Conservation (phyloP, 345 rosid genomes). For the Syzygium jambos region DNA sequence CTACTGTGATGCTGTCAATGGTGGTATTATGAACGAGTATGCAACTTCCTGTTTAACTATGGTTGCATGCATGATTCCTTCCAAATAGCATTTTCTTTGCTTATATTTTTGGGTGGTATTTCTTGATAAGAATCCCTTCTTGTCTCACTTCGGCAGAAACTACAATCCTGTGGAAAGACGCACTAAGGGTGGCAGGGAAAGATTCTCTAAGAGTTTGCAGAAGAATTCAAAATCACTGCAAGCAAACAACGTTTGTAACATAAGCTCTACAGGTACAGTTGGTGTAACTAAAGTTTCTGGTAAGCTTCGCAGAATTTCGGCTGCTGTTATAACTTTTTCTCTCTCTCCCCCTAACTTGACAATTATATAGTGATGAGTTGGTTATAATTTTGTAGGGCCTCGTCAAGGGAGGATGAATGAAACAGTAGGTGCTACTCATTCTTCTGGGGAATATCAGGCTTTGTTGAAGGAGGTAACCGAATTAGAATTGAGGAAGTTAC, state of each 20-base stretch:
- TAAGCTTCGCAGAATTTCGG: constrained; percentile 3
- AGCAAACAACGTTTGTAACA: constrained; percentile 44
- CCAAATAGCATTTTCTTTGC: neutral
- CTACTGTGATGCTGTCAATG: constrained; percentile 90
- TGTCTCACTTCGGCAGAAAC: constrained; percentile 38
- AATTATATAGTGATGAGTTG: neutral
- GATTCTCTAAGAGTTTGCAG: constrained; percentile 31
- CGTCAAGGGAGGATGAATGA: constrained; percentile 43
- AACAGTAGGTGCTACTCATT: constrained; percentile 26
- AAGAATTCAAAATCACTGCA: constrained; percentile 75
- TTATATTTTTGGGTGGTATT: neutral
- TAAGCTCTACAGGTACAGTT: constrained; percentile 22
- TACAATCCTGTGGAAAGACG: constrained; percentile 88
- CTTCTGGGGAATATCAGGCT: constrained; percentile 44
- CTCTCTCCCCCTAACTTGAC: neutral
- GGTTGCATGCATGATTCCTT: neutral
- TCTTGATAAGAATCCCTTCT: neutral
- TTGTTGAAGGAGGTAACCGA: constrained; percentile 73
- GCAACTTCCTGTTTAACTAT: neutral
- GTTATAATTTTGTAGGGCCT: constrained; percentile 25
- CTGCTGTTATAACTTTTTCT: neutral
- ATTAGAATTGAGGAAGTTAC: neutral
- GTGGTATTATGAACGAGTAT: constrained; percentile 96
- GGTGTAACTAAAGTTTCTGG: constrained; percentile 25
- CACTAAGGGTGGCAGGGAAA: constrained; percentile 68